phyloP scores from a whole-genome alignment of 176 grass and related monocot species.

The Eragrostis nindensis region DNA sequence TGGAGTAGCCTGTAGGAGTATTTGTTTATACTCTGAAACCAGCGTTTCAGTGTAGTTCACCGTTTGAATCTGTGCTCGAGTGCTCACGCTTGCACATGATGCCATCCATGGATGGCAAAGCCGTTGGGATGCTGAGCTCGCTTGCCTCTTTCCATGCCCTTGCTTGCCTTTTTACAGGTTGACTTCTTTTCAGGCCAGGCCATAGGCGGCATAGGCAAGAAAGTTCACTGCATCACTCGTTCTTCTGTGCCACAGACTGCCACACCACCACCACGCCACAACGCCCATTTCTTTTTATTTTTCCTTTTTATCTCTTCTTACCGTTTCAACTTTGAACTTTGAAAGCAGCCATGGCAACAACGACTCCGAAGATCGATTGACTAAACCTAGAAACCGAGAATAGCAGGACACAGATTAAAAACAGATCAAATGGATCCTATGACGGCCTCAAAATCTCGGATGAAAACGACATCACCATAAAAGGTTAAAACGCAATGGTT shows the following conservation, averaged over 20 bases:
- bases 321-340: slow-evolving; percentile 1
- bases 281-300: background rate
- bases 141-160: slow-evolving; percentile 27
- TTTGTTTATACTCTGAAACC: no score
- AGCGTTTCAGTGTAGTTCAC: no score
- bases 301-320: background rate
- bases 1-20: no score
- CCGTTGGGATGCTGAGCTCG: background rate
- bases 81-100: slow-evolving; percentile 6
- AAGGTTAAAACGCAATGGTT: background rate
- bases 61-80: slow-evolving; percentile 28
- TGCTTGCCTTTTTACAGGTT: slow-evolving; percentile 1
- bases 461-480: slow-evolving; percentile 19
- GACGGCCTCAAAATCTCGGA: background rate
- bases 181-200: slow-evolving; percentile 37
- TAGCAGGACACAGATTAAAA: background rate
- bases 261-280: background rate
- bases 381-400: background rate
- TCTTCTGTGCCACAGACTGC: background rate
- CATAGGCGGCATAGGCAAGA: background rate
- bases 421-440: slow-evolving; percentile 3
- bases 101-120: background rate
- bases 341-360: slow-evolving; percentile 12
- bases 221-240: slow-evolving; percentile 24
- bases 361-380: slow-evolving; percentile 8